Evolutionary conservation across 805 yeast genomes (phyloP), one percentile per base, ranked within the genome.

Genomic region (Candida krabiensis): DNA sequence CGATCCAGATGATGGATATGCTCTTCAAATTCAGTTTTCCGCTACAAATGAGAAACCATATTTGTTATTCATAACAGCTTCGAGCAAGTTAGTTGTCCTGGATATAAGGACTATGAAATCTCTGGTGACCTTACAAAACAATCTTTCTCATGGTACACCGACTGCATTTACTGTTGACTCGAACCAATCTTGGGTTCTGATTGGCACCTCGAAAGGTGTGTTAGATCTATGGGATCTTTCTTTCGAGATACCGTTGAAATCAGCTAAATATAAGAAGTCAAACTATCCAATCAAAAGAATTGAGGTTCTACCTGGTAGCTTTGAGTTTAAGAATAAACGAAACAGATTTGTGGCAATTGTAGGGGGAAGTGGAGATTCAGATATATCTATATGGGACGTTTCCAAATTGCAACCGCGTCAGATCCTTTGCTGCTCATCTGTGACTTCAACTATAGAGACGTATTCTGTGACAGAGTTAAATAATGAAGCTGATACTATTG

Each of bases 221-320:
- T 55, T 93, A 21, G 80, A 79, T 46, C 61, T 91, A 12, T 89
- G 96, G 95, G 96, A 89, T 58, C 47, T 86, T 24, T 66, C 95
- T 37, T 86, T 88, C 56, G 70, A 70, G 24, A 41, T 83, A 0
- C 64, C 74, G 28, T 64, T 87, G 24, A 80, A 75, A 43, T 67
- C 82, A 1, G 84, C 88, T 79, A 72, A 73, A 8, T 70, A 87
- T 30, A 73, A 70, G 30, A 38, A 43, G 9, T 33, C 50, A 9
- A 44, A 28, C 64, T 60, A 55, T 16, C 75, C 83, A 1, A 79
- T 88, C 7, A 63, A 66, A 8, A 60, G 70, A 19, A 53, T 88
- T 8, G 55, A 53, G 7, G 45, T 66, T 3, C 66, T 77, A 23
- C 79, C 83, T 0, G 47, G 58, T 4, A 60, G 59, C 8, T 66